Evolutionary conservation across 441 rosid genomes (phyloP), one percentile per base, ranked within the genome.

Genomic region (Manihot esculenta): DNA sequence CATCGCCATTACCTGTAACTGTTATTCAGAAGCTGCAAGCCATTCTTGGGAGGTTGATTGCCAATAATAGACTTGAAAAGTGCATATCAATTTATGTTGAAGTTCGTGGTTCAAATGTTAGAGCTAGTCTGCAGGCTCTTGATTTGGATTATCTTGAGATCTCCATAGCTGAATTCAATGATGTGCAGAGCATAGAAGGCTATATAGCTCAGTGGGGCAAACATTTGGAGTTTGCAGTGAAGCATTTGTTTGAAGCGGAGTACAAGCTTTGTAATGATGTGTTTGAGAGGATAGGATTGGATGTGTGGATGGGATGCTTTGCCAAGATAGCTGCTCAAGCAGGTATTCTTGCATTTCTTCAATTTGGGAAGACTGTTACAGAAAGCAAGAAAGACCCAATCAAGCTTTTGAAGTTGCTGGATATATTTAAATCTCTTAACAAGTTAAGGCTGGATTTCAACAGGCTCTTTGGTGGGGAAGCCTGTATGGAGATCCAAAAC

Each of bases 201-300:
- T 88, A 91, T 67, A 88, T 95, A 44, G 88, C 87, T 13, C 91
- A 87, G 71, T 95, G 99, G 99, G 97, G 97, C 35, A 88, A 77
- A 70, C 98, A 95, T 88, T 81, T 95, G 79, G 99, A 92, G 86
- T 95, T 95, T 84, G 99, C 99, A 0, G 98, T 95, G 62, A 95
- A 95, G 82, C 97, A 92, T 84, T 79, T 95, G 80, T 89, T 95
- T 44, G 99, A 95, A 80, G 99, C 94, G 0, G 99, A 95, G 79
- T 92, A 85, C 81, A 89, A 87, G 77, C 93, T 95, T 57, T 92
- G 99, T 65, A 91, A 84, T 41, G 98, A 95, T 74, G 98, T 95
- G 30, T 92, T 95, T 75, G 99, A 95, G 86, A 86, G 90, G 78
- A 70, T 87, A 21, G 97, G 98, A 42, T 41, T 72, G 70, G 96